Evolutionary conservation across 345 rosid genomes (phyloP).

Genomic region (Rhodomyrtus tomentosa): DNA sequence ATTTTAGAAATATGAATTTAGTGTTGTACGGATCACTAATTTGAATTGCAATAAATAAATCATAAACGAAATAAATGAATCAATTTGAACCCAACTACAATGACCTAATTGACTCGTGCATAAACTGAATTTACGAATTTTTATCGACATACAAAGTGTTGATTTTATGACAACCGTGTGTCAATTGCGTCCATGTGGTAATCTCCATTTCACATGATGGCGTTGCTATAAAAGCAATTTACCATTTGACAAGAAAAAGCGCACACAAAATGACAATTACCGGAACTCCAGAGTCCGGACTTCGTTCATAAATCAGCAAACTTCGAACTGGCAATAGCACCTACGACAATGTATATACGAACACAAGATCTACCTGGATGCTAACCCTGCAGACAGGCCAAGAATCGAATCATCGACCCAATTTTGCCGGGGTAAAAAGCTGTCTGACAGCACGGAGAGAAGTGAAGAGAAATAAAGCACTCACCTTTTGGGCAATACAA

Average conservation of each 20-base stretch:
- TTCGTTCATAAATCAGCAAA: neutral
- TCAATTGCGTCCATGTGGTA: neutral
- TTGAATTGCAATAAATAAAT: no score
- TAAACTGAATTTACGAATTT: neutral
- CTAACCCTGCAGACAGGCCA: neutral
- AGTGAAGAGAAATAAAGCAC: neutral
- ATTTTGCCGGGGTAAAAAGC: neutral
- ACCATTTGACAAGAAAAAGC: neutral
- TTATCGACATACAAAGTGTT: neutral
- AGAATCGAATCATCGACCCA: neutral
- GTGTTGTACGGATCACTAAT: no score
- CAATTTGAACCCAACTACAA: rapidly evolving
- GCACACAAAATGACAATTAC: neutral
- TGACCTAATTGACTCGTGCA: neutral
- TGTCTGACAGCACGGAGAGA: neutral
- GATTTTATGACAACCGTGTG: neutral
- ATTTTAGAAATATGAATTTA: no score
- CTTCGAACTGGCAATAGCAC: neutral
- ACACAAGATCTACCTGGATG: neutral
- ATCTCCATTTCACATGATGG: neutral
- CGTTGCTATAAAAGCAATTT: neutral
- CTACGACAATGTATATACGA: neutral
- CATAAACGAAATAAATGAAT: no score
- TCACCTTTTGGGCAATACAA: neutral
- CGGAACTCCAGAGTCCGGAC: neutral